Evolutionary conservation across 352 stramenopile species (phyloP), one percentile per base, ranked within the genome.

Genomic region (Phytophthora pluvialis): DNA sequence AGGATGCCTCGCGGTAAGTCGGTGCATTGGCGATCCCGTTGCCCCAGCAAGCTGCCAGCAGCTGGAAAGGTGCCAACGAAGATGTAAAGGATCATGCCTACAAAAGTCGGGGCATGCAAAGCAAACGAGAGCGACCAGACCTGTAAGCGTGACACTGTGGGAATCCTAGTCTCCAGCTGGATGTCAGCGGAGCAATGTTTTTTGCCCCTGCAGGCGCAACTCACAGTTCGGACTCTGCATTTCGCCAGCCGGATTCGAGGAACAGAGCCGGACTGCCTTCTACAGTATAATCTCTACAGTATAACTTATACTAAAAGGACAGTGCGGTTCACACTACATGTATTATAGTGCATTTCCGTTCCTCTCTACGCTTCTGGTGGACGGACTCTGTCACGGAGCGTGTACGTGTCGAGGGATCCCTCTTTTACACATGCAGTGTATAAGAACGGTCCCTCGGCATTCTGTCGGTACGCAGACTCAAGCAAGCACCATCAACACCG

Each of bases 51-150:
- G 21, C 21, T 21, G 21, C 38, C 38, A 16, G 26, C 55, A 60
- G 62, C 54, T 65, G 53, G 55, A 52, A 55, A 35, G 54, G 36
- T 52, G 38, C 3, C 39, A 5, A 36, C 21, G 25, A 58, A 39
- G 33, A 26, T 63, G 62, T 65, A 65, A 70, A 70, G 62, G 54
- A 38, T 16, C 32, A 25, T 31, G 13, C n/a, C 33, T 42, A 58
- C 53, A 64, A 42, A 59, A 57, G 51, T 38, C 28, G 36, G 35
- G 28, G 47, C 21, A 49, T 16, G 43, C 61, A 70, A 61, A 62
- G 60, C 49, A 31, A 16, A 15, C 32, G 38, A 50, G 54, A 70
- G 39, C 42, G 54, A 70, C 8, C 61, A 70, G 61, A 8, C 40
- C 44, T 12, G 29, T 12, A 31, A 2, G 38, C 36, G 25, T 65